Evolutionary conservation across 805 yeast species (phyloP).

Genomic region (Wickerhamiella occidentalis): DNA sequence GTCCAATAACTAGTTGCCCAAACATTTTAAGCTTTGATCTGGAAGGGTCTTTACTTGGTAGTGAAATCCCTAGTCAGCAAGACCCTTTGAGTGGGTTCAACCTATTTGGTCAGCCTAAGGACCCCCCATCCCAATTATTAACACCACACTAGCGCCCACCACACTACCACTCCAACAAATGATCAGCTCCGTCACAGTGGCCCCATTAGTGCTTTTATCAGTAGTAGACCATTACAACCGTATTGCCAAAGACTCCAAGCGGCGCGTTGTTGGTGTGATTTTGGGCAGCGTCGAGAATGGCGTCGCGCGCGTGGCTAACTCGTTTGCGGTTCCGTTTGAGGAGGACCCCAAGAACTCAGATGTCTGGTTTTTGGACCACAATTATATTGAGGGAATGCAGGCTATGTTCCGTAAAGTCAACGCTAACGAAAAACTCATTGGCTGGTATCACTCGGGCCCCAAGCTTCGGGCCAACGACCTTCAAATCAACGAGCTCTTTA

Average conservation of each 20-base stretch:
- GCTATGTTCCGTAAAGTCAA: slow-evolving; percentile 96
- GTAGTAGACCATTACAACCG: slow-evolving; percentile 94
- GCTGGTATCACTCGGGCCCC: slow-evolving; percentile 99
- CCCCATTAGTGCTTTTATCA: slow-evolving; percentile 86
- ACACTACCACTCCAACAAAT: neutral
- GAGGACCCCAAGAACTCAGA: slow-evolving; percentile 85
- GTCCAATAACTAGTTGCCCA: slow-evolving; percentile 92
- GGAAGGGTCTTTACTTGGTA: no score
- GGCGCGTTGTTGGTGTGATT: slow-evolving; percentile 88
- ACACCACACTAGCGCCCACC: slow-evolving; percentile 1
- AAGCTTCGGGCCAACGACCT: slow-evolving; percentile 78
- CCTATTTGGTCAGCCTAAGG: no score
- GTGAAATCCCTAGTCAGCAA: no score
- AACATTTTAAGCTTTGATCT: slow-evolving; percentile 22
- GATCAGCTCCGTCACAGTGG: slow-evolving; percentile 52
- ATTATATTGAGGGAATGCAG: slow-evolving; percentile 89
- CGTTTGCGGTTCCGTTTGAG: slow-evolving; percentile 95
- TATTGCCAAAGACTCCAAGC: slow-evolving; percentile 57
- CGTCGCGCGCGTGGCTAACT: slow-evolving; percentile 66
- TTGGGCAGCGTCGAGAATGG: slow-evolving; percentile 60
- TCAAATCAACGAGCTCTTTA: slow-evolving; percentile 82
- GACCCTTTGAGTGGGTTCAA: no score
- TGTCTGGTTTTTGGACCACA: slow-evolving; percentile 96
- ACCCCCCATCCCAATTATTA: neutral
- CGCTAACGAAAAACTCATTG: slow-evolving; percentile 90